A percentile compares a stretch with the other conserved stretches of the same genome.
Evolutionary conservation across 1,284 basidiomycete genomes (phyloP).

Genomic region (Trichosporon sp.): DNA sequence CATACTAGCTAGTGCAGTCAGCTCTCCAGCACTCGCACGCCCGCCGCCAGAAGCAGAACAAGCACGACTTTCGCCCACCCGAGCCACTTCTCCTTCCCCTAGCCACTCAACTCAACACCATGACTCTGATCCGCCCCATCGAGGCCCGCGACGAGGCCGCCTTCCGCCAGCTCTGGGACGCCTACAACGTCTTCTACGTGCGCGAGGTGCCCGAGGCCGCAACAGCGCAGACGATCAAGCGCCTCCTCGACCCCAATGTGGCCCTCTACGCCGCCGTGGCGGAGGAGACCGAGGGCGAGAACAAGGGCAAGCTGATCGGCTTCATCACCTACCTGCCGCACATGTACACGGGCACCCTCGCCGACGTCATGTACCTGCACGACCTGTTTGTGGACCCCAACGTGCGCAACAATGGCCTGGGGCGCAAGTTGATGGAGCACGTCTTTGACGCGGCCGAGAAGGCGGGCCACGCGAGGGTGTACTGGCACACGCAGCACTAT

Average conservation of each 20-base stretch:
- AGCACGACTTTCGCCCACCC: no score
- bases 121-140: conserved; percentile 11
- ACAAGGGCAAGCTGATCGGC: conserved; percentile 9
- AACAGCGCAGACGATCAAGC: conserved; percentile 9
- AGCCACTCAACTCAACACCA: neutral
- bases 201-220: conserved; percentile 13
- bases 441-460: conserved; percentile 10
- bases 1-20: no score
- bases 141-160: conserved; percentile 10
- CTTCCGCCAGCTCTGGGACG: conserved; percentile 13
- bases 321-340: conserved; percentile 21
- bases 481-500: conserved; percentile 23
- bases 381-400: conserved; percentile 18
- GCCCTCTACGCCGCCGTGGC: conserved; percentile 19
- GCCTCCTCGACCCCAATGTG: conserved; percentile 15
- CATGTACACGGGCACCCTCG: conserved; percentile 9
- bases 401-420: conserved; percentile 14
- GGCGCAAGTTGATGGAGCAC: conserved; percentile 15
- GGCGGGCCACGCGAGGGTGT: conserved; percentile 9
- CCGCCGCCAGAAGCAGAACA: no score
- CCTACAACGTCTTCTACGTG: conserved; percentile 22
- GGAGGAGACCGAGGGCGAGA: conserved; percentile 6
- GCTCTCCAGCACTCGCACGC: no score
- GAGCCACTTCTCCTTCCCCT: neutral
- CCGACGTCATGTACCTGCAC: conserved; percentile 18